Evolutionary conservation across 2,329 filamentous ascomycete genomes (phyloP), one percentile per base, ranked within the genome.

Genomic region (Cladosporium sp.): DNA sequence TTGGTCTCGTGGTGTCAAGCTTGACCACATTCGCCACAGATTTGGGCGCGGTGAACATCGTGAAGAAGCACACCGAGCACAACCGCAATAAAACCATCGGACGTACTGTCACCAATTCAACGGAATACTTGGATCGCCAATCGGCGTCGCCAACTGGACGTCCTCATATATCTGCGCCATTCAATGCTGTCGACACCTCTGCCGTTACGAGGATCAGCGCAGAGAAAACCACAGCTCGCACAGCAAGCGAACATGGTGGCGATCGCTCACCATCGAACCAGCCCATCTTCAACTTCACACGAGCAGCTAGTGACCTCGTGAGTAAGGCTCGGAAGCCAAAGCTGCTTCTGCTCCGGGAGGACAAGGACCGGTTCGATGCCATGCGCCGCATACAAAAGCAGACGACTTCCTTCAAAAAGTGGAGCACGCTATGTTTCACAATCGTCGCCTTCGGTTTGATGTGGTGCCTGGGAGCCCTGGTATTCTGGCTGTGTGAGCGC

Each of bases 1-100:
- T 96, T 0, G 92, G 91, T 86, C 82, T 97, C 28, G 90, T 96
- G 65, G 89, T 97, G 28, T 88, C 88, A 24, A 92, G 90, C 47
- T 92, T 96, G 68, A 87, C 91, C 38, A 91, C 83, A 52, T 89
- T 90, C 67, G 85, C 85, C 1, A 73, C 78, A 11, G 85, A 89
- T 67, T 78, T 90, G 34, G 85, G 86, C 28, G 81, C 85, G 59
- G 84, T 88, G 68, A 89, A 90, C 47, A 82, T 91, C 28, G 78
- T 91, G 59, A 82, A 83, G 65, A 84, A 83, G 49, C 88, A 90
- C 72, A 78, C 87, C 60, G 80, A 86, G 55, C 81, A 82, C 18
- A 81, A 81, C 65, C 83, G 88, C 57, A 79, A 81, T 61, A 78
- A 82, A 32, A 88, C 86, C 0, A 77, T 88, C 21, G 80, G 62